Evolutionary conservation across 805 yeast genomes (phyloP), one percentile per base, ranked within the genome.

Genomic region (Zygotorulaspora chibaensis): DNA sequence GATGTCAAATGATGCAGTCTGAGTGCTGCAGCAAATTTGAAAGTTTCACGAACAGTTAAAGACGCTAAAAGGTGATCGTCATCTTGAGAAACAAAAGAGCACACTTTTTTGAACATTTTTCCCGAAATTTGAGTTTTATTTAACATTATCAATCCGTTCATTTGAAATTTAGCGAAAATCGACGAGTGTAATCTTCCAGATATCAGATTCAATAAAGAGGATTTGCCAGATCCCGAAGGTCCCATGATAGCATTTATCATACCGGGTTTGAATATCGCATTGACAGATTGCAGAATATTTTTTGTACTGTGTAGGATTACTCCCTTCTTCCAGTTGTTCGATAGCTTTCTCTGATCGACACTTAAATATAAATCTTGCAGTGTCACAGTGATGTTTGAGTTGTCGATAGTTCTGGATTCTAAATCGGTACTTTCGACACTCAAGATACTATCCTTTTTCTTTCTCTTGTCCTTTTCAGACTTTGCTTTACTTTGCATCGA

Each of bases 11-110:
- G 58, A 0, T 86, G 80, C 12, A 87, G 63, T 49, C 96, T 68
- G 38, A 88, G 63, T 35, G 69, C 74, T 0, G 95, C 95, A 27
- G 89, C 88, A 65, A 72, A 85, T 45, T 72, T 70, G 17, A 87
- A 66, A 0, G 95, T 86, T 63, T 87, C 96, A 40, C 81, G 62
- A 2, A 88, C 96, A 0, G 96, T 87, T 44, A 87, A 68, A 7
- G 80, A 72, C 1, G 91, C 77, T 34, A 86, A 66, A 43, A 87
- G 68, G 31, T 85, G 81, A 50, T 80, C 82, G 59, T 87, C 96
- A 53, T 83, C 87, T 58, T 87, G 96, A 5, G 86, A 77, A 16
- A 87, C 96, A 64, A 84, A 87, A 0, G 91, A 86, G 41, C 91
- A 75, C 20, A 79, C 55, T 28, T 72, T 65, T 39, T 68, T 54